Evolutionary conservation across 1,139 yeast genomes (phyloP), one percentile per base, ranked within the genome.

Genomic region (Casaregolazyma lundiana): DNA sequence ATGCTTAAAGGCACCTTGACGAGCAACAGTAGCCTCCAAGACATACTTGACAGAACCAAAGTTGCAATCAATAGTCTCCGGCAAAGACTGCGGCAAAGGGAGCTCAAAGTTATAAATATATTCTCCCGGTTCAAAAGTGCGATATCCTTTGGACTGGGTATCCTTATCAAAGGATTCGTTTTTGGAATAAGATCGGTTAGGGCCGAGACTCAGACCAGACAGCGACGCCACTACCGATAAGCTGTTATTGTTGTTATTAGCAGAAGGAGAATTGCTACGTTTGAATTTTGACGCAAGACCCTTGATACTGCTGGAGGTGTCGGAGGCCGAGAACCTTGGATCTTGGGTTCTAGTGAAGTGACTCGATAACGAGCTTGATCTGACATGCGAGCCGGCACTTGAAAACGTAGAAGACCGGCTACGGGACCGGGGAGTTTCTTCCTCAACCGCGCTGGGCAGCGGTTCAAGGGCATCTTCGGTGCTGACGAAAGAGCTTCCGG

Each of bases 71-170:
- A 86, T 77, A 0, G 95, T 63, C 65, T 92, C 98, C 0, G 97
- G 97, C 38, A 83, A 71, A 7, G 87, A 79, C 11, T 90, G 80
- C 4, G 86, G 92, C 29, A 92, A 72, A 2, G 95, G 84, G 51
- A 89, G 88, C 66, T 92, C 98, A 62, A 92, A 92, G 53, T 88
- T 85, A 69, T 90, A 92, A 40, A 87, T 73, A 60, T 92, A 92
- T 60, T 89, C 97, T 26, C 97, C 98, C 0, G 95, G 89, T 40
- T 72, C 70, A 54, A 72, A 83, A 2, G 66, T 61, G 46, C 77
- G 78, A 57, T 67, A 70, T 8, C 72, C 72, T 38, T 55, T 57
- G 4, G 54, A 11, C 30, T 46, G 51, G 8, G 54, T 52, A 21
- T 57, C 62, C 20, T 54, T 53, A 15, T 75, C 77, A 8, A 57